Percentiles rank a stretch among this genome's conserved stretches.
These are phyloP conservation scores for Geoglossum glabrum DNA, from an alignment of 495 filamentous ascomycete species.

Conservation along the genomic window DNA sequence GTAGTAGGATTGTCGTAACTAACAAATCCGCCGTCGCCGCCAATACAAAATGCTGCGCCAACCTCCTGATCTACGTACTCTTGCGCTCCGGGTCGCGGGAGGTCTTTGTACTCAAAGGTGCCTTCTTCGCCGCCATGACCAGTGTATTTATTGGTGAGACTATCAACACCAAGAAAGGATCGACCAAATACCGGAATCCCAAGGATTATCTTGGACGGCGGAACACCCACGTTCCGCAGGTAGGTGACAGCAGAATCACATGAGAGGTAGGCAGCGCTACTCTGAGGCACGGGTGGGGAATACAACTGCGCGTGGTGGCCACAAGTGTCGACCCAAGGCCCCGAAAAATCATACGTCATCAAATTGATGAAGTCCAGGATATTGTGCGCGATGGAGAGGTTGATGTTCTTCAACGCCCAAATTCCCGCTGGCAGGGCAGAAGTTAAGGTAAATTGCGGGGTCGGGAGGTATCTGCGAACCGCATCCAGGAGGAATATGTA, in stretches of 20 bases:
- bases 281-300: conserved; percentile 28
- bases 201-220: conserved; percentile 51
- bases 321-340: conserved; percentile 46
- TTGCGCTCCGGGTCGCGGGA: conserved; percentile 49
- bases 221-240: conserved; percentile 43
- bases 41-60: conserved; percentile 57
- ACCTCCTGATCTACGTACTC: conserved; percentile 48
- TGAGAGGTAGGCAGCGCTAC: conserved; percentile 32
- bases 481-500: conserved; percentile 52
- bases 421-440: conserved; percentile 63
- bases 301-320: conserved; percentile 72
- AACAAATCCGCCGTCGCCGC: conserved; percentile 69
- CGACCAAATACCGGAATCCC: conserved; percentile 68
- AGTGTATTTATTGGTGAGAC: conserved; percentile 40
- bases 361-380: conserved; percentile 67
- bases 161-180: conserved; percentile 49
- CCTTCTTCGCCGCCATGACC: conserved; percentile 58
- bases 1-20: conserved; percentile 73
- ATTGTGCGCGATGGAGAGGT: conserved; percentile 39
- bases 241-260: conserved; percentile 47
- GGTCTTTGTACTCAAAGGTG: conserved; percentile 59
- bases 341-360: conserved; percentile 77
- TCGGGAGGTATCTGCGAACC: conserved; percentile 49
- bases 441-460: conserved; percentile 55
- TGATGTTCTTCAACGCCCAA: conserved; percentile 56